These are phyloP conservation scores for Vitis riparia DNA, from an alignment of 164 flowering plant genomes.

Conservation along the genomic window DNA sequence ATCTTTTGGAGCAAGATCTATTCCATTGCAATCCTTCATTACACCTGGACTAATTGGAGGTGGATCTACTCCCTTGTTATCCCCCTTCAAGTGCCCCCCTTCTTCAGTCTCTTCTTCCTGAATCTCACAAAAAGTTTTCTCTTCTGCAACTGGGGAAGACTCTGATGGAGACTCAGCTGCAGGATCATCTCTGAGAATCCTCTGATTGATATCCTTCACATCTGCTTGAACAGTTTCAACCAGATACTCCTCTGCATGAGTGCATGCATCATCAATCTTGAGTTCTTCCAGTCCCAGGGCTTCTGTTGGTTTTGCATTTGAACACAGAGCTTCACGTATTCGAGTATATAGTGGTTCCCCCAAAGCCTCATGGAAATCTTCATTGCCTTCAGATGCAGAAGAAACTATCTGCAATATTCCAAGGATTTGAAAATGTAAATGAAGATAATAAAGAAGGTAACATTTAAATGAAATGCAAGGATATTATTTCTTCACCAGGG, in stretches of 20 bases:
- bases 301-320: slow-evolving; percentile 12
- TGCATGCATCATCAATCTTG: slow-evolving; percentile 15
- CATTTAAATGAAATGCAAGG: too few species aligned
- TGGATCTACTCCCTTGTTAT: not conserved
- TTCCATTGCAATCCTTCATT: not conserved
- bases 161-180: slow-evolving; percentile 10
- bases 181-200: slow-evolving; percentile 4
- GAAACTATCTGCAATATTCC: slow-evolving; percentile 53
- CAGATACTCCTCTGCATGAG: slow-evolving; percentile 18
- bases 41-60: slow-evolving; percentile 2
- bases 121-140: slow-evolving; percentile 37
- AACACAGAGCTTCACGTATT: slow-evolving; percentile 54
- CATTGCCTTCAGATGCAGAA: slow-evolving; percentile 49
- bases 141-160: slow-evolving; percentile 6
- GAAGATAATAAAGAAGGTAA: not conserved
- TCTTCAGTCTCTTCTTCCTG: slow-evolving; percentile 48
- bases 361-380: slow-evolving; percentile 56
- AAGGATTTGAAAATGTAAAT: not conserved
- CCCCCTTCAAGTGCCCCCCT: slow-evolving; percentile 4
- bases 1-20: slow-evolving; percentile 1
- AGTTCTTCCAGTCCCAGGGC: slow-evolving; percentile 15
- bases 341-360: slow-evolving; percentile 55
- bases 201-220: slow-evolving; percentile 6
- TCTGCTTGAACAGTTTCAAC: slow-evolving; percentile 8
- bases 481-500: too few species aligned